These are phyloP conservation scores for Rubus idaeus DNA, from an alignment of 306 rosid species.

Conservation along the genomic window DNA sequence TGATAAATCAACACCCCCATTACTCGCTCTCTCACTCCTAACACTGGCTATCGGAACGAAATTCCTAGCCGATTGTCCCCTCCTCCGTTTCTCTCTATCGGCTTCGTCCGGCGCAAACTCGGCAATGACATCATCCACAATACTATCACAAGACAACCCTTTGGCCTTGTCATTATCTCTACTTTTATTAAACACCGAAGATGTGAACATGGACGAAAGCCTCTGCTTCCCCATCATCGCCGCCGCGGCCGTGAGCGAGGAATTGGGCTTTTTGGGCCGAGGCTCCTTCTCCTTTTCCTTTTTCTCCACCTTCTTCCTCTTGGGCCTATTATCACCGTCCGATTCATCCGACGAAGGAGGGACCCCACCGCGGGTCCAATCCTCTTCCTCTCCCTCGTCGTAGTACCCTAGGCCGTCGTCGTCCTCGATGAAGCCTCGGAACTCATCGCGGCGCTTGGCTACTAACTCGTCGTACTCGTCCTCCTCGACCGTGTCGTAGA, in stretches of 20 bases:
- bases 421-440: slow-evolving; percentile 64
- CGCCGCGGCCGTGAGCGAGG: slow-evolving; percentile 83
- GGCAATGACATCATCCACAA: slow-evolving; percentile 81
- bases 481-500: slow-evolving; percentile 69
- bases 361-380: slow-evolving; percentile 74
- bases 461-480: slow-evolving; percentile 84
- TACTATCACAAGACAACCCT: slow-evolving; percentile 49
- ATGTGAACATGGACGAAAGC: slow-evolving; percentile 87
- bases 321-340: slow-evolving; percentile 53
- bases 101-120: slow-evolving; percentile 87
- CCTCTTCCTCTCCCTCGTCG: slow-evolving; percentile 96
- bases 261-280: slow-evolving; percentile 47
- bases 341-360: slow-evolving; percentile 63
- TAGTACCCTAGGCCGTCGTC: slow-evolving; percentile 83
- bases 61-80: slow-evolving; percentile 34
- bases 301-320: slow-evolving; percentile 59
- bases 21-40: slow-evolving; percentile 28
- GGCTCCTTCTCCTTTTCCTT: slow-evolving; percentile 42
- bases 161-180: slow-evolving; percentile 55
- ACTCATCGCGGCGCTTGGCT: slow-evolving; percentile 81
- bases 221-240: slow-evolving; percentile 81
- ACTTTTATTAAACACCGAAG: slow-evolving; percentile 58
- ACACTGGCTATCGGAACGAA: slow-evolving; percentile 5
- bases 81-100: slow-evolving; percentile 65
- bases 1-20: slow-evolving; percentile 21